A percentile compares a stretch with the other conserved stretches of the same genome.
phyloP scores from a whole-genome alignment of 2,329 filamentous ascomycete species.

The Colletotrichum destructivum region DNA sequence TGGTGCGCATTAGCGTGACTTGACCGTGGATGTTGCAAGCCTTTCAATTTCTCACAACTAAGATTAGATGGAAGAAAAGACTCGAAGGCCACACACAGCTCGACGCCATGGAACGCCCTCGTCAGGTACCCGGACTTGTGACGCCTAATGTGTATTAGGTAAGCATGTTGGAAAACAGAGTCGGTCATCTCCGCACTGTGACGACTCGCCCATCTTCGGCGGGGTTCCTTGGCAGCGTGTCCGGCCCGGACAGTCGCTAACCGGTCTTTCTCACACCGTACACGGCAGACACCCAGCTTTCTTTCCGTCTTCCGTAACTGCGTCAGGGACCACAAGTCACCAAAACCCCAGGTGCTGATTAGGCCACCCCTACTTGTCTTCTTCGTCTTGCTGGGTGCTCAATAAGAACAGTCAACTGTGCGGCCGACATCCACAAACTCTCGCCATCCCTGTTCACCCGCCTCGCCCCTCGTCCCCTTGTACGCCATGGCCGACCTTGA shows the following conservation, averaged over 20 bases:
- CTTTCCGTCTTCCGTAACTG: conserved; percentile 7
- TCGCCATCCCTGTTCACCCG: conserved; percentile 1
- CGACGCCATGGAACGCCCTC: conserved; percentile 22
- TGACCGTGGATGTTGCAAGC: not conserved
- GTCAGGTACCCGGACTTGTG: conserved; percentile 38
- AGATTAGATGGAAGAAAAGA: conserved; percentile 12
- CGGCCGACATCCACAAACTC: not conserved
- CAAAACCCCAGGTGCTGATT: conserved; percentile 12
- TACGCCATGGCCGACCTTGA: conserved; percentile 40
- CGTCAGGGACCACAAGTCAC: conserved; percentile 9
- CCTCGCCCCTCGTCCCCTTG: too few relatives aligned
- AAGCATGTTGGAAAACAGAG: not conserved
- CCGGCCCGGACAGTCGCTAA: conserved; percentile 29
- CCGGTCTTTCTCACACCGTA: conserved; percentile 22
- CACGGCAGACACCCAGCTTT: not conserved
- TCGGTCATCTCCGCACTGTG: conserved; percentile 9
- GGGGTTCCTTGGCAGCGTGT: not conserved
- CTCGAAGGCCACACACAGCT: conserved; percentile 12
- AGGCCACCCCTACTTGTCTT: not conserved
- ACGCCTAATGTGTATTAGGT: conserved; percentile 21
- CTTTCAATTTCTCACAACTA: conserved; percentile 13
- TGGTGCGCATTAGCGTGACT: conserved; percentile 6
- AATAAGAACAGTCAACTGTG: conserved; percentile 11
- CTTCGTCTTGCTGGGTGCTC: conserved; percentile 16
- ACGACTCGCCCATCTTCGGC: not conserved